Conservation (phyloP, 768 basidiomycete genomes). For the Russula dissimulans region DNA sequence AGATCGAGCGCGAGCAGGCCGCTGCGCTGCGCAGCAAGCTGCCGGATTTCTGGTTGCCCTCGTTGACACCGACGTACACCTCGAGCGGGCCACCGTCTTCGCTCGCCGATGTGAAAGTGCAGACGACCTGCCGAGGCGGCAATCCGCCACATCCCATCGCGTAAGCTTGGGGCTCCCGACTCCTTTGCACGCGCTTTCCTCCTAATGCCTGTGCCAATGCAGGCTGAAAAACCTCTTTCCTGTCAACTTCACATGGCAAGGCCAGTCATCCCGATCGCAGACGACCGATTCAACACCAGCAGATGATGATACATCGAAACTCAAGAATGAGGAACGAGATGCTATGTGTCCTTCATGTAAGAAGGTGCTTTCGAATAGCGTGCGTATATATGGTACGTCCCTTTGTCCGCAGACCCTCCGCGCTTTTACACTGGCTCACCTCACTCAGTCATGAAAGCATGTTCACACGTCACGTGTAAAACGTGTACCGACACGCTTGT, state of each 20-base stretch:
- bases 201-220: neutral
- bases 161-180: slow-evolving; percentile 35
- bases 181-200: neutral
- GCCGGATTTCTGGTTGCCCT: slow-evolving; percentile 96
- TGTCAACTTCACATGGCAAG: slow-evolving; percentile 65
- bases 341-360: slow-evolving; percentile 87
- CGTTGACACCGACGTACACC: slow-evolving; percentile 75
- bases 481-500: slow-evolving; percentile 87
- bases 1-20: slow-evolving; percentile 79
- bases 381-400: slow-evolving; percentile 55
- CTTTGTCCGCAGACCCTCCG: neutral
- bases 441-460: slow-evolving; percentile 64
- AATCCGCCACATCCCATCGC: slow-evolving; percentile 66
- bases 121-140: slow-evolving; percentile 82
- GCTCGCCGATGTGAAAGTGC: slow-evolving; percentile 72
- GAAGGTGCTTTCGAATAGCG: slow-evolving; percentile 71
- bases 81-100: slow-evolving; percentile 53
- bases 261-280: slow-evolving; percentile 23
- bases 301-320: slow-evolving; percentile 28
- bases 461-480: slow-evolving; percentile 87
- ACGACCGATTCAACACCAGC: slow-evolving; percentile 31
- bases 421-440: neutral
- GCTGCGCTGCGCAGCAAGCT: slow-evolving; percentile 81
- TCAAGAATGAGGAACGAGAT: slow-evolving; percentile 45
- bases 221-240: slow-evolving; percentile 79